Base-by-base conservation (phyloP, 1,284 basidiomycete genomes). In the Cronartium quercuum region DNA sequence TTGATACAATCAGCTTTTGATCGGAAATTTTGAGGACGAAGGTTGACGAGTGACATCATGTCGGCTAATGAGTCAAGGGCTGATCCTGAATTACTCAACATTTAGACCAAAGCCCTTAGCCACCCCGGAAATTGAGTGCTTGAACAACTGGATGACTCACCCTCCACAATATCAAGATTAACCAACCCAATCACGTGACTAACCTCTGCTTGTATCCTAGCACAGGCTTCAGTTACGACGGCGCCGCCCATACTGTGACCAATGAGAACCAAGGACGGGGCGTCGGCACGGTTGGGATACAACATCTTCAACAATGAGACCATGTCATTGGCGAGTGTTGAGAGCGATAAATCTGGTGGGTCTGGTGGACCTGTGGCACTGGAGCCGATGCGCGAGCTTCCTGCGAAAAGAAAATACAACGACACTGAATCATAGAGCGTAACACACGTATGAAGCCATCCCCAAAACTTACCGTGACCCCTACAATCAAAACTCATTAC, bases 111-210 rank as follows among this genome's bases (percentile, higher is more conserved):
- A 61, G n/a, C 15, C 15, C n/a, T 61, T n/a, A 37, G 13, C 18
- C 21, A 18, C 47, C 2, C 47, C 47, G 4, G 10, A 51, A 51
- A 6, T 13, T 51, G 12, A 51, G 24, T 51, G 29, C 29, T 29
- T 29, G 29, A 29, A 1, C 29, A 29, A 29, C 29, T 29, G 29
- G 34, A 37, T 18, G 34, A 12, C 55, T 37, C 35, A 69, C 73
- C 95, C 85, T 99, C 95, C 0, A 99, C 96, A 6, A 98, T 93
- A 79, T 98, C 96, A 1, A 99, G 84, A 0, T 97, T 93, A 0
- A 88, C 87, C 0, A 97, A 89, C 0, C 96, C 95, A 0, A 87
- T 85, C 0, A 97, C 84, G 6, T 84, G 85, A 78, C 91, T 94
- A 60, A 88, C 87, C 24, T 84, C 83, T 61, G 87, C 85, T 75